Conservation (phyloP, 768 basidiomycete species). For the Lactarius evosmus region DNA sequence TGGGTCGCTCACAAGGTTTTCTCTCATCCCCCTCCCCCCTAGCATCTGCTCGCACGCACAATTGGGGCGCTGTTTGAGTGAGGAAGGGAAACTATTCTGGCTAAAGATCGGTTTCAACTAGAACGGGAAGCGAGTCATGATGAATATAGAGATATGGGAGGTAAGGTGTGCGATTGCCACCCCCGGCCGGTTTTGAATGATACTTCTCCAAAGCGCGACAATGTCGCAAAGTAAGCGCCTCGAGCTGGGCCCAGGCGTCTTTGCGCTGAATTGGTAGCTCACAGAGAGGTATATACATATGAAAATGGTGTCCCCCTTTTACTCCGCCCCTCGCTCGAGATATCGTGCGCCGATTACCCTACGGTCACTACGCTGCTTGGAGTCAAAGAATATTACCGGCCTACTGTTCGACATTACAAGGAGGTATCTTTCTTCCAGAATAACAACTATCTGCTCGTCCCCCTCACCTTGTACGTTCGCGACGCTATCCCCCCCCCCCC, state of each 20-base stretch:
- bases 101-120: too few species aligned
- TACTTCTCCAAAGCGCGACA: conserved; percentile 54
- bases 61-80: not conserved
- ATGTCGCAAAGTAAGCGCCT: conserved; percentile 60
- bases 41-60: not conserved
- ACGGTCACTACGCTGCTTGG: conserved; percentile 35
- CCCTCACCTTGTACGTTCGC: conserved; percentile 76
- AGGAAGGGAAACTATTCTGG: conserved; percentile 42
- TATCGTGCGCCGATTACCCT: conserved; percentile 31
- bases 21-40: not conserved
- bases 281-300: conserved; percentile 74
- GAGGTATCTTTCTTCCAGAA: conserved; percentile 96
- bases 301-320: conserved; percentile 87
- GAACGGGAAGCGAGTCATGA: conserved; percentile 50
- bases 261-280: not conserved
- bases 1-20: too few species aligned
- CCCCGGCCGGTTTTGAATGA: conserved; percentile 68
- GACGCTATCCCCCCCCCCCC: conserved; percentile 56
- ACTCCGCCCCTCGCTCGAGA: conserved; percentile 75
- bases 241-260: not conserved
- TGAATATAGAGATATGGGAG: not conserved
- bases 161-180: conserved; percentile 90
- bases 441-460: conserved; percentile 86
- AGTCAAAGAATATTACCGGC: conserved; percentile 59
- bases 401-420: conserved; percentile 81